Base-by-base conservation (phyloP, 306 rosid genomes). In the Cicer bijugum region DNA sequence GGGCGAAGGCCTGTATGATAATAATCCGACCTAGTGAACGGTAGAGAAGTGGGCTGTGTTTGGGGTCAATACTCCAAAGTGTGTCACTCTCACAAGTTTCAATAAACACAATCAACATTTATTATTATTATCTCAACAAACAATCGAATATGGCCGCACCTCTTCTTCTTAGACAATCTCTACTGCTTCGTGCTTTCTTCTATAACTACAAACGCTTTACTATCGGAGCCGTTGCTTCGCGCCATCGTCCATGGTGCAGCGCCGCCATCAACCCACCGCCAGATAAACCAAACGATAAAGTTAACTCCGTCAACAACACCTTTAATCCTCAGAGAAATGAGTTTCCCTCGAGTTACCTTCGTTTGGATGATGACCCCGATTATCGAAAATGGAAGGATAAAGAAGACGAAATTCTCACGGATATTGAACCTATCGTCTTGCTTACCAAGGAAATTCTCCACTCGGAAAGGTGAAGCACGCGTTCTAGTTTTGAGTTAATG, bases 361-460 rank as follows among this genome's bases (percentile, higher is more conserved):
- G 79, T 47, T 82, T 78, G 86, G 84, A 84, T 85, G 86, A 86
- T 23, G 90, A 89, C 16, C 78, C 89, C 0, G 89, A 87, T 12
- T 89, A 72, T 72, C 82, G 90, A 6, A 86, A 77, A 58, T 94
- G 95, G 97, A 89, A 86, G 78, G 77, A 89, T 48, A 84, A 82
- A 67, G 94, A 91, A 72, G 59, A 76, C 0, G 90, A 83, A 80
- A 91, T 94, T 74, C 86, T 88, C 43, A 55, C 37, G 1, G 98
- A 94, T 59, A 83, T 93, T 66, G 87, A 85, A 57, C 97, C 98
- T 14, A 64, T 88, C 20, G 7, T 81, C 55, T 56, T 69, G 78
- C 87, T 91, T 33, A 69, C 91, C 12, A 93, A 86, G 77, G 89
- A 85, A 6, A 94, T 94, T 77, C 87, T 94, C 50, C 98, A 91